Percentiles rank a stretch among this genome's conserved stretches.
These are phyloP conservation scores for Rhytidhysteron rufulum DNA, from an alignment of 2,329 filamentous ascomycete genomes.

Conservation along the genomic window DNA sequence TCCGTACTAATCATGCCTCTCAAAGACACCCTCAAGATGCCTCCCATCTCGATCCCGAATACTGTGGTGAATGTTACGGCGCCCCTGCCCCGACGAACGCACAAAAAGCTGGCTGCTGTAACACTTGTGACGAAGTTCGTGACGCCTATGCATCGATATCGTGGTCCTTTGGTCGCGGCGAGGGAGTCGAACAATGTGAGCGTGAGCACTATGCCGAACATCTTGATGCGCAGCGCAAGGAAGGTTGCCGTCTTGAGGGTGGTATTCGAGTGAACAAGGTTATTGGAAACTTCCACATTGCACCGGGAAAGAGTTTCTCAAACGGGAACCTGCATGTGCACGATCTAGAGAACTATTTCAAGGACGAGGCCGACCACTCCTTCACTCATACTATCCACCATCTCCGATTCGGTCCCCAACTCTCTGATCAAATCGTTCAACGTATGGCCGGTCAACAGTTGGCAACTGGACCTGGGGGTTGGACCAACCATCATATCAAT, in stretches of 20 bases:
- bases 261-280: conserved; percentile 96
- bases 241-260: conserved; percentile 93
- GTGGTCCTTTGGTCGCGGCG: conserved; percentile 92
- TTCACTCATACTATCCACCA: conserved; percentile 88
- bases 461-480: conserved; percentile 59
- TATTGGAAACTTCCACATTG: conserved; percentile 96
- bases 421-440: conserved; percentile 65
- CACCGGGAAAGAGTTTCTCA: conserved; percentile 92
- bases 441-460: conserved; percentile 38
- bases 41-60: conserved; percentile 80
- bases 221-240: conserved; percentile 79
- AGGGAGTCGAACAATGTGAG: conserved; percentile 90
- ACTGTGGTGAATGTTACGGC: conserved; percentile 93
- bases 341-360: conserved; percentile 93
- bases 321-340: conserved; percentile 97
- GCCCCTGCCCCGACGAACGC: conserved; percentile 69
- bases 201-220: conserved; percentile 91
- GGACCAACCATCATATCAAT: conserved; percentile 89
- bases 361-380: conserved; percentile 69
- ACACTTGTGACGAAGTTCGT: conserved; percentile 93
- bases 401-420: conserved; percentile 86
- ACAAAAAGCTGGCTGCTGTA: conserved; percentile 84
- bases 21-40: conserved; percentile 62
- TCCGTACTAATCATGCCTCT: neutral
- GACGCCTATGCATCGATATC: conserved; percentile 86